Evolutionary conservation across 1,284 basidiomycete species (phyloP).

Genomic region (Cutaneotrichosporon dermatis): DNA sequence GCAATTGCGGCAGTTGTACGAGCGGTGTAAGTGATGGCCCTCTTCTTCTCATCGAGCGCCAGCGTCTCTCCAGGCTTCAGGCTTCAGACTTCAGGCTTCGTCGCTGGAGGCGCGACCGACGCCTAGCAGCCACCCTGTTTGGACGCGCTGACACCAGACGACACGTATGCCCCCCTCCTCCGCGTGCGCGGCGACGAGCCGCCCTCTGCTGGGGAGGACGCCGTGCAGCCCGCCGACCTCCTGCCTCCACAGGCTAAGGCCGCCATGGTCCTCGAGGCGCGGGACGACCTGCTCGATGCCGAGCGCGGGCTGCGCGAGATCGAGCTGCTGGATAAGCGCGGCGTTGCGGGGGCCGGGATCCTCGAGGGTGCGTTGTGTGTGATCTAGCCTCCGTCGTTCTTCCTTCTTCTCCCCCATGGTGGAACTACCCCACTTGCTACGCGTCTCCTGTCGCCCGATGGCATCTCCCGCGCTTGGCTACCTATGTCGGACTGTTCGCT

Average conservation of each 20-base stretch:
- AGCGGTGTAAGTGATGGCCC: constrained; percentile 29
- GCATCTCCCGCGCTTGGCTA: too few relatives aligned
- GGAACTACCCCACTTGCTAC: too few relatives aligned
- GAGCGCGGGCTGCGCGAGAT: constrained; percentile 42
- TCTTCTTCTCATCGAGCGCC: too few relatives aligned
- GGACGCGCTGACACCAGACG: constrained; percentile 19
- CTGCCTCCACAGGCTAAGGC: constrained; percentile 30
- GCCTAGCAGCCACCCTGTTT: too few relatives aligned
- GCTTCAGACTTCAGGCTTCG: too few relatives aligned
- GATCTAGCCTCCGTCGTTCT: too few relatives aligned
- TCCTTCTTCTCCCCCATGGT: too few relatives aligned
- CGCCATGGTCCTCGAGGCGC: constrained; percentile 37
- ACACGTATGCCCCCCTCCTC: constrained; percentile 34
- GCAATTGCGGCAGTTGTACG: constrained; percentile 33
- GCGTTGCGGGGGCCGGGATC: constrained; percentile 34
- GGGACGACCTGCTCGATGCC: constrained; percentile 31
- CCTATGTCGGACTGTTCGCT: background rate
- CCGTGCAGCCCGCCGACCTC: constrained; percentile 17
- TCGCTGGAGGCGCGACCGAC: too few relatives aligned
- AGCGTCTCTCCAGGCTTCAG: too few relatives aligned
- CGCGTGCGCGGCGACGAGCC: background rate
- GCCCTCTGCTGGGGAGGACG: background rate
- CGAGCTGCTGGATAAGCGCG: constrained; percentile 27
- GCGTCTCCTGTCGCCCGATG: too few relatives aligned
- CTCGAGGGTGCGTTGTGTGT: constrained; percentile 31